Evolutionary conservation across 345 rosid species (phyloP).

Genomic region (Syzygium aromaticum): DNA sequence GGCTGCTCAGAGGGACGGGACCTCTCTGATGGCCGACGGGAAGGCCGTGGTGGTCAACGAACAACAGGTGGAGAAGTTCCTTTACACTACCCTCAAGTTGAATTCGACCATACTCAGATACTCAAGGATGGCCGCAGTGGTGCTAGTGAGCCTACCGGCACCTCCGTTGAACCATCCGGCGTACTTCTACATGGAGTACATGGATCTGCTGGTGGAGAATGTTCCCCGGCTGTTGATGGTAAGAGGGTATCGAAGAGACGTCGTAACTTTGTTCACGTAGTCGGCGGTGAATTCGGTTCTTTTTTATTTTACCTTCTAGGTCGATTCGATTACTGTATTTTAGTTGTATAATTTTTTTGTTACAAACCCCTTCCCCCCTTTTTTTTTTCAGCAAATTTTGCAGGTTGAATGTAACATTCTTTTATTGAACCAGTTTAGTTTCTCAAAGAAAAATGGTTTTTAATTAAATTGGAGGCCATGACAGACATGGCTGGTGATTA

Average conservation of each 20-base stretch:
- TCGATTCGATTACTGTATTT: background rate
- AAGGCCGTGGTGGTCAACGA: constrained; percentile 69
- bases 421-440: background rate
- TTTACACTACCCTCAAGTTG: constrained; percentile 72
- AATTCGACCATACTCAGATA: constrained; percentile 68
- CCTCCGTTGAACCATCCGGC: constrained; percentile 78
- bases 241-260: constrained; percentile 97
- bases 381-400: background rate
- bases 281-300: background rate
- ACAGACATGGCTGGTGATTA: background rate
- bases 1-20: constrained; percentile 25
- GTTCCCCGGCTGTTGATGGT: constrained; percentile 91
- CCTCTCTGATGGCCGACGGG: constrained; percentile 62
- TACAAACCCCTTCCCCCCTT: background rate
- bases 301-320: background rate
- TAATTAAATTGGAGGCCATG: background rate
- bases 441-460: background rate
- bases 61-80: constrained; percentile 78
- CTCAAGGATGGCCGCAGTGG: constrained; percentile 91
- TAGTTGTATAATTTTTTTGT: background rate
- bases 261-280: constrained; percentile 93
- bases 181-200: constrained; percentile 97
- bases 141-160: constrained; percentile 79
- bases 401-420: constrained; percentile 2
- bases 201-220: constrained; percentile 96